A percentile compares a stretch with the other conserved stretches of the same genome.
These are phyloP conservation scores for Verticillium isaacii DNA, from an alignment of 2,329 filamentous ascomycete species.

Conservation along the genomic window DNA sequence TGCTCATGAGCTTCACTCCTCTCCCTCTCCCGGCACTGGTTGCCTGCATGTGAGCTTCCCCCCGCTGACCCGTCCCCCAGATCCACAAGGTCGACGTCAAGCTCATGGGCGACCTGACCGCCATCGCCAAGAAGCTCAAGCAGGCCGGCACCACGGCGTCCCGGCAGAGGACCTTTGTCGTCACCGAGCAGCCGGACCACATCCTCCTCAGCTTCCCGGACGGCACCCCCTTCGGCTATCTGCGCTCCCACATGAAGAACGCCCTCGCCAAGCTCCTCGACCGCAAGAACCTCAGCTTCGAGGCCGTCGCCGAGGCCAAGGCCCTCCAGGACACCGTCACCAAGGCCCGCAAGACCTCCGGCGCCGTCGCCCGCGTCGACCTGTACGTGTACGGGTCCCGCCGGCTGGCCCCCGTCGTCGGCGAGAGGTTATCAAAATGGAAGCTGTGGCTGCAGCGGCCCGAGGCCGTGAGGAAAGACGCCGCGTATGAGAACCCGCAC, in stretches of 20 bases:
- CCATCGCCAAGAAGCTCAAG: conserved; percentile 13
- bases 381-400: conserved; percentile 31
- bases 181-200: conserved; percentile 13
- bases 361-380: conserved; percentile 24
- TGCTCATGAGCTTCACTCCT: background rate
- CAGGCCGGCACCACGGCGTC: conserved; percentile 1
- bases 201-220: conserved; percentile 18
- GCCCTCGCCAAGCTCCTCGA: conserved; percentile 13
- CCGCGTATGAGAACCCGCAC: conserved; percentile 26
- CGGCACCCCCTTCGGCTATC: conserved; percentile 16
- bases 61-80: conserved; percentile 6
- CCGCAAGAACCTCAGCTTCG: conserved; percentile 12
- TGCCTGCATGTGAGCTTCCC: background rate
- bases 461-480: conserved; percentile 13
- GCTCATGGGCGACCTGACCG: conserved; percentile 16
- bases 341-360: conserved; percentile 17
- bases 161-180: conserved; percentile 7
- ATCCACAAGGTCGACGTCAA: conserved; percentile 19
- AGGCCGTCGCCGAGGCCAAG: conserved; percentile 14
- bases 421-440: conserved; percentile 18
- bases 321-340: conserved; percentile 18
- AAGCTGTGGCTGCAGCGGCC: conserved; percentile 30
- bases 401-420: conserved; percentile 15
- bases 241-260: conserved; percentile 14
- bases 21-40: no score